phyloP scores from a whole-genome alignment of 169 alveolate genomes.

The Perkinsus chesapeaki region DNA sequence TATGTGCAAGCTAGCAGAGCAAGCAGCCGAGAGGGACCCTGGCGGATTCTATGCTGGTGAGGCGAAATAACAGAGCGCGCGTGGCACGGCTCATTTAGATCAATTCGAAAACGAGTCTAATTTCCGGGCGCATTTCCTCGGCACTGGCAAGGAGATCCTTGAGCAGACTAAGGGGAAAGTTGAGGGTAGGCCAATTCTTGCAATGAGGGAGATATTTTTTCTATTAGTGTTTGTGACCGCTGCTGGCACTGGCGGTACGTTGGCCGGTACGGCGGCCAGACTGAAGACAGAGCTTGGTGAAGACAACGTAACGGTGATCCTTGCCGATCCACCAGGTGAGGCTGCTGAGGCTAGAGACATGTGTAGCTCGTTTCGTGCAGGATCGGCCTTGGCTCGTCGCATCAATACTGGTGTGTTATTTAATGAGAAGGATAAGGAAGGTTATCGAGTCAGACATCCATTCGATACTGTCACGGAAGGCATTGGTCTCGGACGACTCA shows the following conservation, averaged over 20 bases:
- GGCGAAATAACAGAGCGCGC: background rate
- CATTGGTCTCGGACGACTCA: background rate
- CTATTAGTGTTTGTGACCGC: background rate
- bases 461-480: conserved; percentile 1
- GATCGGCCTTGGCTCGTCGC: background rate
- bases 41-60: background rate
- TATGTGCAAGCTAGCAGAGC: background rate
- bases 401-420: background rate
- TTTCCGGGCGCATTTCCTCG: conserved; percentile 2
- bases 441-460: background rate
- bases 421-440: background rate
- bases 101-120: conserved; percentile 7
- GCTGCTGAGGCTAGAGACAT: background rate
- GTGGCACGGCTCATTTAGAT: background rate
- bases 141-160: conserved; percentile 6
- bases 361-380: background rate
- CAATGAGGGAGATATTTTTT: background rate
- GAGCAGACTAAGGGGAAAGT: conserved; percentile 5
- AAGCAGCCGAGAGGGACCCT: background rate
- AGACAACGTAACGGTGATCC: background rate
- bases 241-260: conserved; percentile 9
- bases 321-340: conserved; percentile 5
- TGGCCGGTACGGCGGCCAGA: background rate
- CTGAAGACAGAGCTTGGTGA: background rate
- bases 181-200: background rate